Conservation (phyloP, 306 rosid species). For the Urtica urens region DNA sequence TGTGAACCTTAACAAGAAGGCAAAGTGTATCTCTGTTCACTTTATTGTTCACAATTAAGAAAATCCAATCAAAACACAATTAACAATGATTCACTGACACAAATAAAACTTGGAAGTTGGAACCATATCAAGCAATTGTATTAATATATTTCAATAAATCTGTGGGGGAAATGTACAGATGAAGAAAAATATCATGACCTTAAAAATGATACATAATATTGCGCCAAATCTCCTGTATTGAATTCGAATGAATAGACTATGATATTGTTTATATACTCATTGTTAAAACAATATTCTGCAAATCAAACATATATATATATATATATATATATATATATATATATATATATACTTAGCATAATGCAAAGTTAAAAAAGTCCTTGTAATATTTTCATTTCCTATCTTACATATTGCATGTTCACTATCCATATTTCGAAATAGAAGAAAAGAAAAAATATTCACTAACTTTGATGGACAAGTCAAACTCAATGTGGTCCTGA, state of each 20-base stretch:
- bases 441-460: too few relatives aligned
- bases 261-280: constrained; percentile 60
- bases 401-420: constrained; percentile 71
- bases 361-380: too few relatives aligned
- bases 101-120: background rate
- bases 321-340: background rate
- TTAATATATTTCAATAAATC: too few relatives aligned
- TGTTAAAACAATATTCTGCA: constrained; percentile 84
- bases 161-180: too few relatives aligned
- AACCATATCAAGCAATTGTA: constrained; percentile 8
- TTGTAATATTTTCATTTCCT: too few relatives aligned
- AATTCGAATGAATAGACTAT: too few relatives aligned
- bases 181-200: constrained; percentile 35
- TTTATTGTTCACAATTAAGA: constrained; percentile 52
- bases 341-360: background rate
- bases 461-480: constrained; percentile 93
- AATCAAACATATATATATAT: constrained; percentile 35
- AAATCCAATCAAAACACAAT: constrained; percentile 6
- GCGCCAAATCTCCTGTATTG: too few relatives aligned
- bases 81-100: constrained; percentile 2
- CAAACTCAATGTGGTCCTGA: constrained; percentile 77
- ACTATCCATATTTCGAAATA: constrained; percentile 69
- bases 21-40: constrained; percentile 59
- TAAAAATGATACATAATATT: constrained; percentile 72
- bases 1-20: constrained; percentile 65